Conservation (phyloP, 768 basidiomycete genomes). For the Russula earlei region DNA sequence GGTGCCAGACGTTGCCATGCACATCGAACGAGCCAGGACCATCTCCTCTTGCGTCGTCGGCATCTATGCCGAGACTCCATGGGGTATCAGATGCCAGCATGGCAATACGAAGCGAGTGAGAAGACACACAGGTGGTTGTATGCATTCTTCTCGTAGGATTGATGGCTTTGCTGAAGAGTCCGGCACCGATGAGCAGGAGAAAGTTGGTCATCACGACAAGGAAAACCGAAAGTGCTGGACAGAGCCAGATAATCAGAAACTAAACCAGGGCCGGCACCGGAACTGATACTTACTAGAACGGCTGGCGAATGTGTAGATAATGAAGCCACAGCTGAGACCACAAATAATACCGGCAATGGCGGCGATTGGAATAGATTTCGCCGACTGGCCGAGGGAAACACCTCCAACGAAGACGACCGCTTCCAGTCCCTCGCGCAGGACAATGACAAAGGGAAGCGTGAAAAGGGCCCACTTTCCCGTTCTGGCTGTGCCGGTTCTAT, state of each 20-base stretch:
- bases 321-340: conserved; percentile 62
- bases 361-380: conserved; percentile 82
- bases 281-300: conserved; percentile 56
- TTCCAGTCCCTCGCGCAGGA: conserved; percentile 90
- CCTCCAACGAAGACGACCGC: conserved; percentile 92
- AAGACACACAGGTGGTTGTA: conserved; percentile 43
- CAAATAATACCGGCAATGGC: conserved; percentile 76
- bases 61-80: conserved; percentile 53
- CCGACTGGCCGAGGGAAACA: conserved; percentile 77
- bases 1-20: conserved; percentile 79
- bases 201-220: conserved; percentile 87
- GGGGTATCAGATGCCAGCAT: not conserved
- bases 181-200: conserved; percentile 87
- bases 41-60: conserved; percentile 54
- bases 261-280: no score
- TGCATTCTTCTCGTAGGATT: conserved; percentile 57
- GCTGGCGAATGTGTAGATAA: conserved; percentile 75
- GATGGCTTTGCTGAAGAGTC: conserved; percentile 76
- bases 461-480: conserved; percentile 83
- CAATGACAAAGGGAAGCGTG: conserved; percentile 82
- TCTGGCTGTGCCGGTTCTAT: conserved; percentile 38
- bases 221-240: conserved; percentile 72
- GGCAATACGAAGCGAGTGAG: not conserved
- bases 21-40: conserved; percentile 85
- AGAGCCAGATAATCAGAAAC: not conserved